These are phyloP conservation scores for Fusarium camptoceras DNA, from an alignment of 2,329 filamentous ascomycete species.

Conservation along the genomic window DNA sequence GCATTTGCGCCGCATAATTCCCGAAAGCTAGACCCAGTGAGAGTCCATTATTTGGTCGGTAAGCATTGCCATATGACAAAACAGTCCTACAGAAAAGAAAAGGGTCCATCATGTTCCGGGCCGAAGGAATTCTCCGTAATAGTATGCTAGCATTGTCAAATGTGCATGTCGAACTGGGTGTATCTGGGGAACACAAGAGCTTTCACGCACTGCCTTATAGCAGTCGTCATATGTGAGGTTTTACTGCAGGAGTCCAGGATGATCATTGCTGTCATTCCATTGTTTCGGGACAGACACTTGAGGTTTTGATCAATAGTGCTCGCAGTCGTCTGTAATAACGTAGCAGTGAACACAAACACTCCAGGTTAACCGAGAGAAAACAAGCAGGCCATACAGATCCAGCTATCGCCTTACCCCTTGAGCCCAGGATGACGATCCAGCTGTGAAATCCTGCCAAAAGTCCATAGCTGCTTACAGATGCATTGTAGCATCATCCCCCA, in stretches of 20 bases:
- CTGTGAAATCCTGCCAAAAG: slow-evolving; percentile 5
- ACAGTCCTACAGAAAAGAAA: neutral
- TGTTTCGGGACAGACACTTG: neutral
- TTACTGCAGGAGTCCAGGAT: neutral
- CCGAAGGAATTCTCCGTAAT: neutral
- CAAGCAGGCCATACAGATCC: neutral
- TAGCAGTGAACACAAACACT: neutral
- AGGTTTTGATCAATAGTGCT: neutral
- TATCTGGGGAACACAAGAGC: neutral
- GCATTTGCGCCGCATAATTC: neutral
- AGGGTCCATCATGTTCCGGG: neutral
- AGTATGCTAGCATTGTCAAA: neutral
- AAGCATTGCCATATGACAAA: neutral
- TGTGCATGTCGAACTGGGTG: neutral
- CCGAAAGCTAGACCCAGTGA: neutral
- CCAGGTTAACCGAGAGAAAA: neutral
- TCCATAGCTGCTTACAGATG: slow-evolving; percentile 6
- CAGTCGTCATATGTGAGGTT: neutral
- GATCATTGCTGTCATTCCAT: neutral
- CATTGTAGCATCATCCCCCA: neutral
- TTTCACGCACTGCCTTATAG: neutral
- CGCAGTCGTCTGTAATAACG: neutral
- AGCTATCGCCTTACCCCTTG: slow-evolving; percentile 1
- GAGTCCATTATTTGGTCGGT: neutral
- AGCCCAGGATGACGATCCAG: neutral